Percentiles rank a stretch among this genome's conserved stretches.
Evolutionary conservation across 2,329 filamentous ascomycete species (phyloP).

Genomic region (Anisogramma anomala): DNA sequence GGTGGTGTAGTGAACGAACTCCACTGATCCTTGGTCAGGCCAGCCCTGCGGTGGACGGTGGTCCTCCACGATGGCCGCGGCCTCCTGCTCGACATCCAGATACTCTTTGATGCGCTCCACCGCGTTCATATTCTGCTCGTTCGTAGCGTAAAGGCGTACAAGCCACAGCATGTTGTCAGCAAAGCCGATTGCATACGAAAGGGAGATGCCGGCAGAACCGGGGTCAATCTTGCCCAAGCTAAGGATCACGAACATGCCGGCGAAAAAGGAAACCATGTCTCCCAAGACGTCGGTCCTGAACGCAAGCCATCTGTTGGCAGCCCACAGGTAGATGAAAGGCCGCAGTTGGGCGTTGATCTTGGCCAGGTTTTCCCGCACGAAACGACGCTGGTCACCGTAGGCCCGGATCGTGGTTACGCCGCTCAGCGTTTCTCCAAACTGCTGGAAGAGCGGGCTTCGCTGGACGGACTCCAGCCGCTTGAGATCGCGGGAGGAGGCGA

Average conservation of each 20-base stretch:
- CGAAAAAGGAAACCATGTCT: conserved; percentile 85
- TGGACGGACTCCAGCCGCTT: conserved; percentile 93
- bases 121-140: conserved; percentile 99
- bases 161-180: conserved; percentile 96
- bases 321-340: conserved; percentile 95
- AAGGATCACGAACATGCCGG: conserved; percentile 78
- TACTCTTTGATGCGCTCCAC: conserved; percentile 97
- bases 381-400: conserved; percentile 86
- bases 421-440: conserved; percentile 89
- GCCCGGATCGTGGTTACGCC: conserved; percentile 95
- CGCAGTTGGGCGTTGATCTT: conserved; percentile 85
- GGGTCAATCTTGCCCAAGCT: conserved; percentile 77
- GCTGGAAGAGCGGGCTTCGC: conserved; percentile 89
- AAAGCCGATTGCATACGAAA: conserved; percentile 94
- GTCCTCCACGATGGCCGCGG: conserved; percentile 62
- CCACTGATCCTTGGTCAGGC: conserved; percentile 74
- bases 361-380: conserved; percentile 79
- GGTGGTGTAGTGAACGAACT: conserved; percentile 83
- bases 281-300: conserved; percentile 85
- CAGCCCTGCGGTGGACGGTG: conserved; percentile 68
- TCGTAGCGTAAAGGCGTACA: conserved; percentile 82
- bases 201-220: conserved; percentile 81
- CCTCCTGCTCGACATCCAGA: conserved; percentile 90
- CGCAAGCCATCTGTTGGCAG: conserved; percentile 89
- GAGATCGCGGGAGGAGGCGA: conserved; percentile 84